phyloP scores from a whole-genome alignment of 2,329 filamentous ascomycete genomes.

The Colletotrichum spinosum region DNA sequence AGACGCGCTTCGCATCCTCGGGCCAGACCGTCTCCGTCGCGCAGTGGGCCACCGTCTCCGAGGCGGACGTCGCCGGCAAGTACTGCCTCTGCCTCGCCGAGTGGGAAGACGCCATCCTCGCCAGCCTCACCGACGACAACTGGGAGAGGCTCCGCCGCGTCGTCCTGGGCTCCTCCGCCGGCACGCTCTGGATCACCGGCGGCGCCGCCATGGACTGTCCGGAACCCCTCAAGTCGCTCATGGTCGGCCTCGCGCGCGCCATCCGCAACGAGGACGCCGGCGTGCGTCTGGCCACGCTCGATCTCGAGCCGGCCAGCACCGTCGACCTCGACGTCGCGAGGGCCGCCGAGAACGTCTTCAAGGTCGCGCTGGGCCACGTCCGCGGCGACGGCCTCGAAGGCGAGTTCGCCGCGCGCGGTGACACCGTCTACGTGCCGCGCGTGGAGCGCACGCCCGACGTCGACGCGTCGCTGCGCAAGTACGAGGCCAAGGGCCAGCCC shows the following conservation, averaged over 20 bases:
- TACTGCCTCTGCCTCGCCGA: conserved; percentile 26
- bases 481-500: conserved; percentile 32
- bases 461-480: conserved; percentile 14
- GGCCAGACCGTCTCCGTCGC: neutral
- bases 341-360: conserved; percentile 16
- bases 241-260: conserved; percentile 35
- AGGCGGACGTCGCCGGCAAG: conserved; percentile 13
- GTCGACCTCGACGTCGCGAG: neutral
- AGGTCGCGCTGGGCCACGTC: conserved; percentile 9
- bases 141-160: conserved; percentile 26
- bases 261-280: conserved; percentile 39
- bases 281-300: conserved; percentile 29
- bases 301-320: conserved; percentile 17
- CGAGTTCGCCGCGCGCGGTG: conserved; percentile 22
- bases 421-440: conserved; percentile 26
- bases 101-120: conserved; percentile 22
- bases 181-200: conserved; percentile 34
- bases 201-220: conserved; percentile 33
- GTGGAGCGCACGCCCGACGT: conserved; percentile 23
- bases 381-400: conserved; percentile 11
- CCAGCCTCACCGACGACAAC: conserved; percentile 15
- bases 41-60: conserved; percentile 11
- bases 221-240: conserved; percentile 26
- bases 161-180: conserved; percentile 18
- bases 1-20: conserved; percentile 1